Conservation (phyloP, 2,329 filamentous ascomycete species). For the Ophiostoma sp. region DNA sequence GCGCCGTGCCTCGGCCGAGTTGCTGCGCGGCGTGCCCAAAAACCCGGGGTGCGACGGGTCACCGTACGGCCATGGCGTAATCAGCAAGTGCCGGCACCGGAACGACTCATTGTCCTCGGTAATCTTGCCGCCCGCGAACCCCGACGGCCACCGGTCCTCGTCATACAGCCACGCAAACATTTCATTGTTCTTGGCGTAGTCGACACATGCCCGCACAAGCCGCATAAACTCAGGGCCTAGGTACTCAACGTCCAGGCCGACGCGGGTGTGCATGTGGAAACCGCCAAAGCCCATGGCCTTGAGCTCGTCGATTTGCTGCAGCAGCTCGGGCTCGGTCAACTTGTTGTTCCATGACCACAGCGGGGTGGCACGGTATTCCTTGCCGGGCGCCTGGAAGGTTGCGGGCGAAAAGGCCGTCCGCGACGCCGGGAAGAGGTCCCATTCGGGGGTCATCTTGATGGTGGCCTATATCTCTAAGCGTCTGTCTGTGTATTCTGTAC, state of each 20-base stretch:
- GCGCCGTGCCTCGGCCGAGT: conserved; percentile 7
- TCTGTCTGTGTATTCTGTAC: not conserved
- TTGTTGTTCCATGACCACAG: conserved; percentile 11
- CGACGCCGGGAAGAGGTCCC: conserved; percentile 8
- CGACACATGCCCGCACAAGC: conserved; percentile 2
- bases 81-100: not conserved
- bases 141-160: conserved; percentile 11
- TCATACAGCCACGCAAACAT: conserved; percentile 9
- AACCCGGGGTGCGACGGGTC: not conserved
- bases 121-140: conserved; percentile 7
- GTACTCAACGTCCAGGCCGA: not conserved
- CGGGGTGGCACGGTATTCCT: conserved; percentile 9
- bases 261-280: conserved; percentile 2
- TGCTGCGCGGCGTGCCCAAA: not conserved
- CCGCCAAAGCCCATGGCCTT: conserved; percentile 5
- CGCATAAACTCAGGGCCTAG: conserved; percentile 3
- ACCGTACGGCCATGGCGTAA: conserved; percentile 6
- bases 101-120: not conserved
- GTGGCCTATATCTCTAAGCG: too few relatives aligned
- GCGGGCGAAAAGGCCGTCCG: not conserved
- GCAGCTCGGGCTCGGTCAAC: not conserved
- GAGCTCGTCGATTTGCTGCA: conserved; percentile 8
- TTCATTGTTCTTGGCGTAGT: not conserved
- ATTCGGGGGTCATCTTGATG: not conserved
- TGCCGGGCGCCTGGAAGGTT: conserved; percentile 1